A percentile compares a stretch with the other conserved stretches of the same genome.
Evolutionary conservation across 768 basidiomycete species (phyloP).

Genomic region (Kwoniella botswanensis): DNA sequence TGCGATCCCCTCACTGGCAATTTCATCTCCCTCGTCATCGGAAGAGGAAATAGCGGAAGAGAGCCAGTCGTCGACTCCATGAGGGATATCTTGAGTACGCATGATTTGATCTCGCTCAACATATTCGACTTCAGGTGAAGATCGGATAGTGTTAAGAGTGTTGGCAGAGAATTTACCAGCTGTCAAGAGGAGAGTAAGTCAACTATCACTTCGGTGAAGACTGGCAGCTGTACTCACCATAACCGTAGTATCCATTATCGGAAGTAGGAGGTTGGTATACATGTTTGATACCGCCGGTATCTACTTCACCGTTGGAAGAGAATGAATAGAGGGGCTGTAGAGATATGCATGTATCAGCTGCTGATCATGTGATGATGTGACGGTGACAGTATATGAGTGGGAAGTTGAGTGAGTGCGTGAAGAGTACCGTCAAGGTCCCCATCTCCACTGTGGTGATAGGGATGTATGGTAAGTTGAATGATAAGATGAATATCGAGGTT

Average conservation of each 20-base stretch:
- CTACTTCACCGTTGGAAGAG: slow-evolving; percentile 37
- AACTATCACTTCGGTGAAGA: too few species aligned
- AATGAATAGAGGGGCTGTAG: slow-evolving; percentile 44
- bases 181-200: slow-evolving; percentile 9
- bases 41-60: slow-evolving; percentile 15
- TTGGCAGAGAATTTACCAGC: slow-evolving; percentile 74
- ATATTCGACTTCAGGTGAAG: slow-evolving; percentile 86
- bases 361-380: too few species aligned
- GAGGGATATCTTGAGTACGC: slow-evolving; percentile 66
- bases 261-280: slow-evolving; percentile 70
- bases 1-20: slow-evolving; percentile 32
- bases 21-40: slow-evolving; percentile 10
- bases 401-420: background rate
- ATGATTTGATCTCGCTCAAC: slow-evolving; percentile 94
- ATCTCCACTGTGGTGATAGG: background rate
- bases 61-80: slow-evolving; percentile 46
- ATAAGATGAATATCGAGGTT: background rate
- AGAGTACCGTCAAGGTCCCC: slow-evolving; percentile 7
- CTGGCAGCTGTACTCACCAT: slow-evolving; percentile 45
- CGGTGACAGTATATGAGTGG: background rate
- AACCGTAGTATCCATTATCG: slow-evolving; percentile 68
- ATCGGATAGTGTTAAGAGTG: slow-evolving; percentile 76
- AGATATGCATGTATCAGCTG: background rate
- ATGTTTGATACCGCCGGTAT: slow-evolving; percentile 62
- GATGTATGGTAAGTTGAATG: slow-evolving; percentile 6